A percentile compares a stretch with the other conserved stretches of the same genome.
phyloP scores from a whole-genome alignment of 495 filamentous ascomycete genomes.

The Schizothecium vesticola region DNA sequence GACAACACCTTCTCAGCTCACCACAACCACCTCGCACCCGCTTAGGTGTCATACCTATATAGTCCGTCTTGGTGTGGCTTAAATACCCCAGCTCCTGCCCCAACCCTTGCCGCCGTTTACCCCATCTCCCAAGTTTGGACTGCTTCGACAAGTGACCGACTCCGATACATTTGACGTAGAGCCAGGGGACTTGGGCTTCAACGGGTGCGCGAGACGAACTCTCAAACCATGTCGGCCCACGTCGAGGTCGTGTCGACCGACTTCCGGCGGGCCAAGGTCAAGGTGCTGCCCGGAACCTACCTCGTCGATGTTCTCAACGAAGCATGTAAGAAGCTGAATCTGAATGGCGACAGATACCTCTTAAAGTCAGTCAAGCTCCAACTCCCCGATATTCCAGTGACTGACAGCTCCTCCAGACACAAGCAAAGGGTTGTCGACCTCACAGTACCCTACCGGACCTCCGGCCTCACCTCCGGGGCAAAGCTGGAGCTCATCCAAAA shows the following conservation, averaged over 20 bases:
- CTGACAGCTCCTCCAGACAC: conserved; percentile 43
- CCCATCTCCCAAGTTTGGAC: neutral
- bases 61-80: neutral
- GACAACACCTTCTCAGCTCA: neutral
- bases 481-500: conserved; percentile 87
- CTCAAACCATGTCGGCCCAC: conserved; percentile 68
- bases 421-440: conserved; percentile 81
- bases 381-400: neutral
- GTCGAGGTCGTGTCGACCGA: conserved; percentile 81
- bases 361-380: conserved; percentile 58
- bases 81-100: neutral
- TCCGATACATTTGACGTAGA: neutral
- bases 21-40: neutral
- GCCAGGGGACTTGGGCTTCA: no score
- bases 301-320: conserved; percentile 80
- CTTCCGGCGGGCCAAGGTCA: conserved; percentile 67
- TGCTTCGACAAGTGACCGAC: neutral
- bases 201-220: neutral
- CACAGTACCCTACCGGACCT: conserved; percentile 76
- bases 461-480: conserved; percentile 77
- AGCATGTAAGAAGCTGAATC: conserved; percentile 72
- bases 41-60: neutral
- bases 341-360: conserved; percentile 66
- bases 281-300: conserved; percentile 72
- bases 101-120: neutral